Percentiles rank a stretch among this genome's conserved stretches.
Evolutionary conservation across 371 early-diverging fungal species (phyloP).

Genomic region (Saksenaea oblongispora): DNA sequence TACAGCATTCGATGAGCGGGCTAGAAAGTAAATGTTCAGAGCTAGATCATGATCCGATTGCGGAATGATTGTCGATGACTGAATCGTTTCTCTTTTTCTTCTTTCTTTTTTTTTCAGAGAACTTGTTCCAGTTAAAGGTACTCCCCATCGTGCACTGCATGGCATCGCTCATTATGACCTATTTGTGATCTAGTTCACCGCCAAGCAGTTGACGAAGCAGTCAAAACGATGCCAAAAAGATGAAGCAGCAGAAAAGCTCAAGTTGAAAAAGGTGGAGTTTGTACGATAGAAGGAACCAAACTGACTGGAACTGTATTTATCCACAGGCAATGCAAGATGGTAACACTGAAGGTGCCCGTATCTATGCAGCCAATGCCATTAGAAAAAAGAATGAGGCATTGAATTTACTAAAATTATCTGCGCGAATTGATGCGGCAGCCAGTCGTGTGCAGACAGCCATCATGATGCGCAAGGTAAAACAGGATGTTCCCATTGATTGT

Average conservation of each 20-base stretch:
- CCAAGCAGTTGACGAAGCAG: constrained; percentile 78
- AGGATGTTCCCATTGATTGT: too few relatives aligned
- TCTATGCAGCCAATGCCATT: constrained; percentile 88
- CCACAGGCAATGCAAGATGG: constrained; percentile 79
- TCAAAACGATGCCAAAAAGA: constrained; percentile 77
- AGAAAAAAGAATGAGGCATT: constrained; percentile 88
- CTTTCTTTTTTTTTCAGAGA: constrained; percentile 30
- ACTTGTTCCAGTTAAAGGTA: constrained; percentile 66
- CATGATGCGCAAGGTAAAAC: constrained; percentile 72
- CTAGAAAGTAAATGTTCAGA: not conserved
- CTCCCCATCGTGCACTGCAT: not conserved
- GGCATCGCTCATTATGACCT: not conserved
- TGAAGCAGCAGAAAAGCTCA: constrained; percentile 67
- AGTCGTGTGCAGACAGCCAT: constrained; percentile 85
- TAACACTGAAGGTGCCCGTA: constrained; percentile 83
- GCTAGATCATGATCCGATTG: too few relatives aligned
- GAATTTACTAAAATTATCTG: constrained; percentile 74
- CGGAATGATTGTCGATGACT: not conserved
- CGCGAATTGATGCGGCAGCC: constrained; percentile 84
- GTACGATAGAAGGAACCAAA: not conserved
- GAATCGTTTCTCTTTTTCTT: too few relatives aligned
- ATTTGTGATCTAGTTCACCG: constrained; percentile 65
- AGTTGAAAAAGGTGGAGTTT: constrained; percentile 74
- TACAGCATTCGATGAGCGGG: not conserved
- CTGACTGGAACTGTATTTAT: not conserved